Evolutionary conservation across 2,329 filamentous ascomycete genomes (phyloP).

Genomic region (Fusarium newnesense): DNA sequence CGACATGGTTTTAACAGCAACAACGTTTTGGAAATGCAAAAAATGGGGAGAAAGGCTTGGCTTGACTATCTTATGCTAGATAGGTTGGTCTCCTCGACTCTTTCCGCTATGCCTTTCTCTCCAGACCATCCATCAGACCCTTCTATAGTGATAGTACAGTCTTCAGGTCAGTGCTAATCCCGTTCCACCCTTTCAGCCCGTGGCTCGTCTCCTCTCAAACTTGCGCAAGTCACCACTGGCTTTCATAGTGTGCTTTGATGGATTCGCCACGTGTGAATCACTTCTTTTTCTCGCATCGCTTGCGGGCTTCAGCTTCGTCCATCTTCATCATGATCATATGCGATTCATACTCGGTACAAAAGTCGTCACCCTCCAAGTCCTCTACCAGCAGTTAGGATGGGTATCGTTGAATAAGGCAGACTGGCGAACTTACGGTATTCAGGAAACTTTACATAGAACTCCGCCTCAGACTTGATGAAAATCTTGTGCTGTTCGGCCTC

Average conservation of each 20-base stretch:
- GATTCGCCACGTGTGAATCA: neutral
- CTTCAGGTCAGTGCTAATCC: neutral
- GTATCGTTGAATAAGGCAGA: neutral
- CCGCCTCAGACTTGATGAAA: neutral
- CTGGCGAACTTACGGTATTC: neutral
- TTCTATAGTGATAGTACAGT: neutral
- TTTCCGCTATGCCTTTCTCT: neutral
- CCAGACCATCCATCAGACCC: rapidly evolving
- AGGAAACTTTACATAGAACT: neutral
- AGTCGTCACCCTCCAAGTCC: rapidly evolving
- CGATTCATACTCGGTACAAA: neutral
- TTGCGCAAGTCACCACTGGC: neutral
- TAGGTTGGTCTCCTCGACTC: rapidly evolving
- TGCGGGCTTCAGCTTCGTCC: neutral
- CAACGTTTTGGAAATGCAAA: too few relatives aligned
- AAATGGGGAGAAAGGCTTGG: too few relatives aligned
- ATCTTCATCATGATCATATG: rapidly evolving
- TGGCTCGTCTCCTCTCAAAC: neutral
- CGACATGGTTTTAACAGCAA: too few relatives aligned
- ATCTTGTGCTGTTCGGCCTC: neutral
- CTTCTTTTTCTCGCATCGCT: neutral
- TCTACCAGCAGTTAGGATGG: neutral
- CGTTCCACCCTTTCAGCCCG: rapidly evolving
- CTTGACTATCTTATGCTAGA: neutral
- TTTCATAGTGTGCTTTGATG: neutral